Evolutionary conservation across 2,329 filamentous ascomycete genomes (phyloP).

Genomic region (Pseudovirgaria hyperparasitica): DNA sequence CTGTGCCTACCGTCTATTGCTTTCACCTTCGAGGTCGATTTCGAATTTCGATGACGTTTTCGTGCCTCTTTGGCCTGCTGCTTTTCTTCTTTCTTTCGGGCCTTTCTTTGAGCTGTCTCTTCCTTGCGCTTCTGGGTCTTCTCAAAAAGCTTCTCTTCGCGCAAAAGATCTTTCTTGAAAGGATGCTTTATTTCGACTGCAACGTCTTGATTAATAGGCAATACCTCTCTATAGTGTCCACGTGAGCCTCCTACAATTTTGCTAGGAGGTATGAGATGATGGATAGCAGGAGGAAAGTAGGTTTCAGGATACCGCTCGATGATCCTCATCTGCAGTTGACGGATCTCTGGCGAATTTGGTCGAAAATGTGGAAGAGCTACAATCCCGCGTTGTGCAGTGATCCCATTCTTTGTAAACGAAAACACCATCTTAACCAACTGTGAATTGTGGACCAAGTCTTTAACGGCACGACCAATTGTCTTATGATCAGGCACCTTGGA

Average conservation of each 20-base stretch:
- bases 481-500: slow-evolving; percentile 40
- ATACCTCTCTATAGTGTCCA: no score
- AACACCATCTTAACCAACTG: slow-evolving; percentile 42
- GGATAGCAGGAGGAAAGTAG: slow-evolving; percentile 21
- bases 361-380: slow-evolving; percentile 34
- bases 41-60: slow-evolving; percentile 21
- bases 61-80: no score
- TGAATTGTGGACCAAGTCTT: slow-evolving; percentile 34
- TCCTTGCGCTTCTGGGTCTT: slow-evolving; percentile 6
- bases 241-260: no score
- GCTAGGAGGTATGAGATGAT: slow-evolving; percentile 15
- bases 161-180: no score
- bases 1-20: no score
- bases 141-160: no score
- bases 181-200: no score
- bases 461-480: slow-evolving; percentile 39
- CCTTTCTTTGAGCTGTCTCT: slow-evolving; percentile 3
- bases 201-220: no score
- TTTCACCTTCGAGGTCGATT: slow-evolving; percentile 13
- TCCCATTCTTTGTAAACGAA: slow-evolving; percentile 34
- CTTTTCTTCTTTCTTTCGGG: background rate
- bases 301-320: slow-evolving; percentile 25
- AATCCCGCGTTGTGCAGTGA: slow-evolving; percentile 37
- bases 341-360: slow-evolving; percentile 32
- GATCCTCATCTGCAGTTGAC: slow-evolving; percentile 37